These are phyloP conservation scores for Claviceps paspali DNA, from an alignment of 2,329 filamentous ascomycete species.

Conservation along the genomic window DNA sequence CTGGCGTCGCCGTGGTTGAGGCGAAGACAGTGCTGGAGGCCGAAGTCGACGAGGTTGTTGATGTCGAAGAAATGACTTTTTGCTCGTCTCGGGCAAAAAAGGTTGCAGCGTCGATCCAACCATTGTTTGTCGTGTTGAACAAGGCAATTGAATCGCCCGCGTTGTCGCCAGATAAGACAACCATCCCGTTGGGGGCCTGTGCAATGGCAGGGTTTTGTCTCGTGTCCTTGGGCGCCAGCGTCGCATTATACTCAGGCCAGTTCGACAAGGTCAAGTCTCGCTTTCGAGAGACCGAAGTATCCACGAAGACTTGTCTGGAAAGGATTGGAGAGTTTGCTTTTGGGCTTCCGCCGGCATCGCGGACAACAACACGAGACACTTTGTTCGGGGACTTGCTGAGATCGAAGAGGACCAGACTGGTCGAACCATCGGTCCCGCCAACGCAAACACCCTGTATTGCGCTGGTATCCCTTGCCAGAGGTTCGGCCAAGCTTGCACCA, in stretches of 20 bases:
- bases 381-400: constrained; percentile 57
- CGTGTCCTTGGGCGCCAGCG: constrained; percentile 46
- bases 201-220: constrained; percentile 61
- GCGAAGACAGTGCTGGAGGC: constrained; percentile 10
- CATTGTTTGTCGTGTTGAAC: constrained; percentile 61
- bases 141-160: constrained; percentile 52
- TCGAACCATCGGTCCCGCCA: constrained; percentile 60
- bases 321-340: constrained; percentile 31
- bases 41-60: constrained; percentile 15
- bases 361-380: constrained; percentile 54
- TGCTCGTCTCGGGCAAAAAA: constrained; percentile 39
- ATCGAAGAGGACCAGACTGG: constrained; percentile 66
- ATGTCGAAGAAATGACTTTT: constrained; percentile 19
- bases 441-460: constrained; percentile 48
- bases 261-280: constrained; percentile 39
- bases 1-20: constrained; percentile 8
- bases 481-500: constrained; percentile 44
- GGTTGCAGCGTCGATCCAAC: constrained; percentile 58
- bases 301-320: constrained; percentile 16
- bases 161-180: constrained; percentile 68
- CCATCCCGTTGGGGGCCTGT: constrained; percentile 45
- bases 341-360: constrained; percentile 42
- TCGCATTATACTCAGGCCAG: constrained; percentile 70
- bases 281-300: constrained; percentile 8
- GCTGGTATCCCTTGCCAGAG: constrained; percentile 41